Base-by-base conservation (phyloP, 2,329 filamentous ascomycete species). In the Epichloe typhina region DNA sequence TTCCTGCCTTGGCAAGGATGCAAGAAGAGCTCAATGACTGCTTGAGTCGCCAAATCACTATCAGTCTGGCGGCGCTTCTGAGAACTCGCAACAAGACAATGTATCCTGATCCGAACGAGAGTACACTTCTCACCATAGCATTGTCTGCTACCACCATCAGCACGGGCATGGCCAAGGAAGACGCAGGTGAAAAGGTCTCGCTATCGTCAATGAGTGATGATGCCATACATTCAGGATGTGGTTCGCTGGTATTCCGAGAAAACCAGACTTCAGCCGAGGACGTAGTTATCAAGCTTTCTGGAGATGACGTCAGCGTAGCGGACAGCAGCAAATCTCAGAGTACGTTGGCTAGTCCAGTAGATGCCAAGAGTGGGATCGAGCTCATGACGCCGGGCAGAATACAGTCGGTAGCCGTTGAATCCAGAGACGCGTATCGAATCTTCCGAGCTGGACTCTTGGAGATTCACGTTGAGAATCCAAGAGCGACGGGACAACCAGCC, bases 91-190 rank as follows among this genome's bases (percentile, higher is more conserved):
- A 21, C 7, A 39, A 50, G 36, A 46, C 40, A n/a, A 17, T n/a
- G 15, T 50, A 46, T 46, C 41, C 41, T 6, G 31, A 50, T 35
- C 49, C 49, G 9, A 39, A 41, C 13, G 50, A 51, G 35, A 47
- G 50, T 19, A 43, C 45, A 8, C 21, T 50, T n/a, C 36, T 47
- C 35, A 50, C 49, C 9, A 5, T 50, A 15, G 11, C 39, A 21
- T 46, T 5, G 44, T 37, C 33, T 36, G 44, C 44, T 17, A 36
- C 44, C 31, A 46, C 44, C n/a, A 38, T 36, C 17, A 15, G 11
- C 17, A 15, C 31, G 4, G 9, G 9, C 7, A 21, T 8, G 5
- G 21, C 12, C 1, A 6, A 21, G 17, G 31, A 37, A 21, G 19
- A 9, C 19, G 9, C n/a, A 21, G 19, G 13, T 4, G 40, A 23